phyloP scores from a whole-genome alignment of 768 basidiomycete species.

The Cantharellus cinnabarinus region DNA sequence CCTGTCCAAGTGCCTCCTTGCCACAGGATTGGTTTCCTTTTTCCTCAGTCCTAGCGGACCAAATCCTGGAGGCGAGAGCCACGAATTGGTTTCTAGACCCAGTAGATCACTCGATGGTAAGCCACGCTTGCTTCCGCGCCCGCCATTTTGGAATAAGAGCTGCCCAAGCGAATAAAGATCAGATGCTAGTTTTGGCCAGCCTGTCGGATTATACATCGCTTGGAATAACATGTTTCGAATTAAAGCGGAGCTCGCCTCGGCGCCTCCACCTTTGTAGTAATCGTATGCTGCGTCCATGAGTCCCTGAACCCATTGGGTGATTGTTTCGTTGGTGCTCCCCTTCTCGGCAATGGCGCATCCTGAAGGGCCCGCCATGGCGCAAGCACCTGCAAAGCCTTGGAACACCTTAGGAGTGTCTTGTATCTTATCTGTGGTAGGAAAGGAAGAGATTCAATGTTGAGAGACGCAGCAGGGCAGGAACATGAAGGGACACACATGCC shows the following conservation, averaged over 20 bases:
- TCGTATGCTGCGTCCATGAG: neutral
- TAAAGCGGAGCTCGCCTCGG: neutral
- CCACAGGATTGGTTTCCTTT: neutral
- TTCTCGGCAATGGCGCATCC: neutral
- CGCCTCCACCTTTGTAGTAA: neutral
- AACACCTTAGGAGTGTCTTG: constrained; percentile 1
- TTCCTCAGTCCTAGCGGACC: neutral
- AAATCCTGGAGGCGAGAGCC: too few relatives aligned
- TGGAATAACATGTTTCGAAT: constrained; percentile 2
- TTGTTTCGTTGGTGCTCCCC: neutral
- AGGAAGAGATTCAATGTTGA: too few relatives aligned
- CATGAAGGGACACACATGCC: neutral
- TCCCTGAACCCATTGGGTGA: neutral
- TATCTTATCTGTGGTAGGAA: neutral
- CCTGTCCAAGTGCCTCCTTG: too few relatives aligned
- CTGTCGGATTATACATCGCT: constrained; percentile 2
- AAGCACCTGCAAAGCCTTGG: neutral
- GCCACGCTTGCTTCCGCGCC: neutral
- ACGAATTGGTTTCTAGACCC: neutral
- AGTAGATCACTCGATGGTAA: neutral
- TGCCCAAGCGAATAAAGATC: neutral
- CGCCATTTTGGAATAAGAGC: neutral
- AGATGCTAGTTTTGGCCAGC: neutral
- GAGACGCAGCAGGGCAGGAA: too few relatives aligned
- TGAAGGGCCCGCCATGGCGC: neutral